These are phyloP conservation scores for Ophiostoma ulmi DNA, from an alignment of 2,329 filamentous ascomycete species.

Conservation along the genomic window DNA sequence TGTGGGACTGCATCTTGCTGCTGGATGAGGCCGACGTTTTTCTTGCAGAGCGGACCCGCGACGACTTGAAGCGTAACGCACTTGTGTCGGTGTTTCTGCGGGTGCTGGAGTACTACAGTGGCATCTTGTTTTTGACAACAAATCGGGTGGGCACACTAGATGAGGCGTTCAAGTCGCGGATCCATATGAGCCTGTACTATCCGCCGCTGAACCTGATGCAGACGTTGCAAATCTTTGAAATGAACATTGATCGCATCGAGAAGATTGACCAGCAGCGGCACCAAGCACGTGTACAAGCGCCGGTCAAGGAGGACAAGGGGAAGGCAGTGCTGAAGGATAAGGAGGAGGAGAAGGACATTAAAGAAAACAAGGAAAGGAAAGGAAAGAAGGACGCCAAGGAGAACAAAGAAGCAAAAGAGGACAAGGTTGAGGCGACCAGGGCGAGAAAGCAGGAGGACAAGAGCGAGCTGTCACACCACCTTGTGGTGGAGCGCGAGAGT, in stretches of 20 bases:
- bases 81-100: constrained; percentile 44
- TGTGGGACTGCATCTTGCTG: constrained; percentile 30
- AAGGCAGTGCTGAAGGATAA: neutral
- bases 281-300: neutral
- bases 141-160: constrained; percentile 47
- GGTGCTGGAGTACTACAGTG: constrained; percentile 45
- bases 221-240: constrained; percentile 26
- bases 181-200: constrained; percentile 44
- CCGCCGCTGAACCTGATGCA: constrained; percentile 25
- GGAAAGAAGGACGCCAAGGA: neutral
- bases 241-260: constrained; percentile 26
- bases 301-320: neutral
- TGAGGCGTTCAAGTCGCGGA: constrained; percentile 46
- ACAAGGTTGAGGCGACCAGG: neutral
- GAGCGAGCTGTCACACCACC: constrained; percentile 15
- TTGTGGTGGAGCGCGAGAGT: constrained; percentile 15
- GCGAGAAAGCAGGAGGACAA: neutral
- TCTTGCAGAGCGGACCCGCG: constrained; percentile 27
- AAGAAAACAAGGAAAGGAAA: neutral
- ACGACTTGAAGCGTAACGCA: constrained; percentile 32
- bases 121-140: constrained; percentile 47
- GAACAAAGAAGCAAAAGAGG: constrained; percentile 1
- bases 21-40: constrained; percentile 32
- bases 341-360: neutral
- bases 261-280: constrained; percentile 22